Conservation (phyloP, 225 moss, liverwort and hornwort species). For the Thuidium tamariscinum region DNA sequence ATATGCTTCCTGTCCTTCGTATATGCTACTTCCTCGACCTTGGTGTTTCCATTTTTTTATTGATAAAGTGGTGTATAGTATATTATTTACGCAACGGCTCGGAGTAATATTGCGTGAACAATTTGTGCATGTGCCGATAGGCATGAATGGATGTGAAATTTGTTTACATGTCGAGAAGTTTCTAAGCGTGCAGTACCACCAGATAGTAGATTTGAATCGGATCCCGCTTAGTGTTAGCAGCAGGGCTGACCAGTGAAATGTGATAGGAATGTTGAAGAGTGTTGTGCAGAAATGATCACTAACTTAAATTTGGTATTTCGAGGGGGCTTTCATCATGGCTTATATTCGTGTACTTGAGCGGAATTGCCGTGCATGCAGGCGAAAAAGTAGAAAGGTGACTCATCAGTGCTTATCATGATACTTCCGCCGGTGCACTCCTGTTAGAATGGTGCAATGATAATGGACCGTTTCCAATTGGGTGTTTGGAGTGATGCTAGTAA, state of each 20-base stretch:
- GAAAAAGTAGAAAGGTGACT: neutral
- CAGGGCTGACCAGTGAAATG: neutral
- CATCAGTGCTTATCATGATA: neutral
- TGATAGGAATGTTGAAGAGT: neutral
- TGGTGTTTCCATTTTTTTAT: neutral
- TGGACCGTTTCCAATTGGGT: neutral
- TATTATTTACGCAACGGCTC: rapidly evolving
- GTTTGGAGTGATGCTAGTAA: no score
- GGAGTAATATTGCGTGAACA: neutral
- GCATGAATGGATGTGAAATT: no score
- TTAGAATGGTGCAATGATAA: no score
- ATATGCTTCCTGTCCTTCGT: neutral
- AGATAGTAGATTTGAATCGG: no score
- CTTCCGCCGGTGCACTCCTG: neutral
- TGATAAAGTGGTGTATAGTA: neutral
- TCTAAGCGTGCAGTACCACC: no score
- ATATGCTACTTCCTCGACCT: neutral
- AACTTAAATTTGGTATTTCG: neutral
- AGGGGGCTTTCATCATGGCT: neutral
- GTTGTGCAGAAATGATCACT: neutral
- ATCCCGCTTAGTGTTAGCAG: no score
- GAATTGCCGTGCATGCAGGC: neutral
- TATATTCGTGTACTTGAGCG: neutral
- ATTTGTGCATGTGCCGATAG: no score
- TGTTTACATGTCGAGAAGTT: neutral